These are phyloP conservation scores for Yamadazyma atlantica DNA, from an alignment of 1,139 yeast genomes.

Conservation along the genomic window DNA sequence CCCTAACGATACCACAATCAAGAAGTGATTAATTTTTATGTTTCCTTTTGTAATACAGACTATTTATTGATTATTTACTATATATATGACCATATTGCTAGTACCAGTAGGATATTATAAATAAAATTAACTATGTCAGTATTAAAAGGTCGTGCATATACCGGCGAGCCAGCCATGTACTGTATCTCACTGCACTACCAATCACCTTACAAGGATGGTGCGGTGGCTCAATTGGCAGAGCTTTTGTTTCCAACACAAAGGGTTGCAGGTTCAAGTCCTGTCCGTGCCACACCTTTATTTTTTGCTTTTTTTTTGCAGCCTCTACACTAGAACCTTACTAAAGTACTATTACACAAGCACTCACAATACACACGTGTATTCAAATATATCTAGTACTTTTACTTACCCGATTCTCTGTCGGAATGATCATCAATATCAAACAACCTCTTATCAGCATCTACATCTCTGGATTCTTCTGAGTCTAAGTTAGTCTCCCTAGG, in stretches of 20 bases:
- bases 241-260: conserved; percentile 30
- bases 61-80: too few relatives aligned
- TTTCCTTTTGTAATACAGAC: too few relatives aligned
- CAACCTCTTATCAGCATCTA: conserved; percentile 31
- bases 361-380: neutral
- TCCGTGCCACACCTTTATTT: conserved; percentile 23
- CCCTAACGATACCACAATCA: too few relatives aligned
- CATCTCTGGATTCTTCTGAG: conserved; percentile 12
- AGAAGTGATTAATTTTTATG: too few relatives aligned
- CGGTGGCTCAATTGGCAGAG: conserved; percentile 35
- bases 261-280: conserved; percentile 36
- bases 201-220: conserved; percentile 18
- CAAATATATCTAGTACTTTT: conserved; percentile 2
- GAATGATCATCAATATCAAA: conserved; percentile 41
- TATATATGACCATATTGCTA: too few relatives aligned
- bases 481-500: conserved; percentile 6
- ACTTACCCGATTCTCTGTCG: conserved; percentile 22
- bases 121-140: too few relatives aligned
- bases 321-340: too few relatives aligned
- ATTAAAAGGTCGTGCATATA: too few relatives aligned
- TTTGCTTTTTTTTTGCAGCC: conserved; percentile 6
- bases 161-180: too few relatives aligned
- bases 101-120: too few relatives aligned
- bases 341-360: too few relatives aligned
- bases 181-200: too few relatives aligned